Evolutionary conservation across 148 eudicot genomes (phyloP).

Genomic region (Selenicereus undatus): DNA sequence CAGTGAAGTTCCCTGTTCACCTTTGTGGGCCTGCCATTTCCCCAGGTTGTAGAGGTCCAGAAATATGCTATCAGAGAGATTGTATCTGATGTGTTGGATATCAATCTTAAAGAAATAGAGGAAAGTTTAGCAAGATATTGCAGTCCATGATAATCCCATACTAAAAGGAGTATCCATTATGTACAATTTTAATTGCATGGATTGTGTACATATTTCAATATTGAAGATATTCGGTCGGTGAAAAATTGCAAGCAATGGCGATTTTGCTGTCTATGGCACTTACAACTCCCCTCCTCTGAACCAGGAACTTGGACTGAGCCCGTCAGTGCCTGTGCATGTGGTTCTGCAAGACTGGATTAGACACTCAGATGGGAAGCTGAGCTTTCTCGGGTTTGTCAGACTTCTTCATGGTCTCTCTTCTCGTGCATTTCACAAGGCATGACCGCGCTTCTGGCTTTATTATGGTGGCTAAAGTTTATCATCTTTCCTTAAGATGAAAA

Average conservation of each 20-base stretch:
- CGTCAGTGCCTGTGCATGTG: constrained; percentile 88
- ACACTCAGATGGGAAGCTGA: constrained; percentile 91
- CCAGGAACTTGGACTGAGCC: constrained; percentile 91
- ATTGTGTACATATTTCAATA: too few relatives aligned
- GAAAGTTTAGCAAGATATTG: too few relatives aligned
- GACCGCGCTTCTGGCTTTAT: constrained; percentile 3
- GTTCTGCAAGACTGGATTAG: constrained; percentile 97
- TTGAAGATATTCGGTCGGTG: too few relatives aligned
- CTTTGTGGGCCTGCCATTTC: background rate
- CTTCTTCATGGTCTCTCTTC: constrained; percentile 87
- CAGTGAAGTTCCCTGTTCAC: too few relatives aligned
- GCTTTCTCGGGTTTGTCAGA: constrained; percentile 86
- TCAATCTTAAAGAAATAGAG: too few relatives aligned
- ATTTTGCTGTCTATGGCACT: too few relatives aligned
- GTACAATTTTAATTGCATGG: too few relatives aligned
- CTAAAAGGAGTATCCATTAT: too few relatives aligned
- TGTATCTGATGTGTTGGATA: too few relatives aligned
- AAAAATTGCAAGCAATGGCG: too few relatives aligned
- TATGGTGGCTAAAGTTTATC: background rate
- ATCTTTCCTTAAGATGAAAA: constrained; percentile 26
- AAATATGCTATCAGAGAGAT: too few relatives aligned
- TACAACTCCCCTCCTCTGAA: background rate
- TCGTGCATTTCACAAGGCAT: constrained; percentile 68
- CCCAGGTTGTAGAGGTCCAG: background rate
- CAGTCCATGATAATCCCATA: too few relatives aligned